Conservation (phyloP, 441 rosid genomes). For the Syzygium malaccense region DNA sequence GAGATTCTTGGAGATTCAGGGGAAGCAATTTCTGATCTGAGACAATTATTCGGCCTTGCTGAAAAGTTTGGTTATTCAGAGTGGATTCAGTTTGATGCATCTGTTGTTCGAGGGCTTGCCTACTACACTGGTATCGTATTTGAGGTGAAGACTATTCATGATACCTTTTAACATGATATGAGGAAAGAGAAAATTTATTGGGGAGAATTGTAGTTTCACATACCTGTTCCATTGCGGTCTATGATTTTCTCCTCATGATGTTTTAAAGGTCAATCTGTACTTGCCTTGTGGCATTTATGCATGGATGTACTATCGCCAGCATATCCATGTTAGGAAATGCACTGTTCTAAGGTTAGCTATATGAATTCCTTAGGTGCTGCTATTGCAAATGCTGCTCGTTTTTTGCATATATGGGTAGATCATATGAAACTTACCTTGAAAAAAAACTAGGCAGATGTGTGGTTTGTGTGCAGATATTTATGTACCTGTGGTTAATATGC, state of each 20-base stretch:
- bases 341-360: not conserved
- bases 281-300: not conserved
- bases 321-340: not conserved
- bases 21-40: slow-evolving; percentile 76
- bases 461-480: not conserved
- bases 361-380: not conserved
- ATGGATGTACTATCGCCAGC: not conserved
- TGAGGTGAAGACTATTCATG: slow-evolving; percentile 44
- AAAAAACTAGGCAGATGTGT: not conserved
- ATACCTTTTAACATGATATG: not conserved
- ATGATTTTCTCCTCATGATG: not conserved
- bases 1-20: slow-evolving; percentile 71
- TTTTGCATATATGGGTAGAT: not conserved
- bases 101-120: slow-evolving; percentile 92
- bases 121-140: slow-evolving; percentile 94
- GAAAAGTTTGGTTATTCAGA: slow-evolving; percentile 83
- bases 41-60: slow-evolving; percentile 69
- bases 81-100: slow-evolving; percentile 96
- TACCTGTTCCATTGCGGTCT: not conserved
- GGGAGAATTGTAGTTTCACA: not conserved
- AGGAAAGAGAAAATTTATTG: not conserved
- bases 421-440: not conserved
- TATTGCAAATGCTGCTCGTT: not conserved
- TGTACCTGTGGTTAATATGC: not conserved
- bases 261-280: not conserved